Base-by-base conservation (phyloP, 139 green algal species). In the Chlamydomonas urium region DNA sequence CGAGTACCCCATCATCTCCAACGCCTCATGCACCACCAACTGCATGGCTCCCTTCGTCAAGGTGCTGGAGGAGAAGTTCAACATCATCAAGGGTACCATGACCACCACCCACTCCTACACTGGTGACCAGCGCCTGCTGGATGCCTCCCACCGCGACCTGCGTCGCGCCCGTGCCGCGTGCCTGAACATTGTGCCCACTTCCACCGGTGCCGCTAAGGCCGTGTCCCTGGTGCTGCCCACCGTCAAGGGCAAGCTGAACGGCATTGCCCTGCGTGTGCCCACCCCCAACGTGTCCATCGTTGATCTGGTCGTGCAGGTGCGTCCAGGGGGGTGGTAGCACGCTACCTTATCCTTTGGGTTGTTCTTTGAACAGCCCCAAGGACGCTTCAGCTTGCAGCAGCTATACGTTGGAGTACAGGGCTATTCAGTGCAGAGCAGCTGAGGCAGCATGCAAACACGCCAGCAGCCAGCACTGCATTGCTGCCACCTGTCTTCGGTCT, bases 81-180 rank as follows among this genome's bases (percentile, higher is more conserved):
- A 94, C 83, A 97, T 98, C 73, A 91, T 99, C 65, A 98, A 99
- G 93, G 95, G 94, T 63, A 96, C 87, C 65, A 99, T 99, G 94
- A 99, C 95, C 78, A 99, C 95, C 77, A 98, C 91, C 57, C 95
- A 99, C 92, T 97, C 91, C 14, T 99, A 99, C 94, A 99, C 95
- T 34, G 93, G 93, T 69, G 95, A 99, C 89, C 94, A 98, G 93
- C 83, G 92, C 72, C 89, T 99, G 85, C 87, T 98, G 75, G 95
- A 99, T 81, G 94, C 93, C 2, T 94, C 86, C n/a, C 94, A 98
- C 93, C 88, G 94, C 72, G 95, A 99, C 77, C 88, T 98, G 79
- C 89, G 95, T 76, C 90, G 95, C 72, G 94, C 95, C 5, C 94
- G 95, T 50, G 95, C 95, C 36, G 95, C 95, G 48, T 93, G 93